phyloP scores from a whole-genome alignment of 2,329 filamentous ascomycete species.

The Chrysosphaeria jannelii region DNA sequence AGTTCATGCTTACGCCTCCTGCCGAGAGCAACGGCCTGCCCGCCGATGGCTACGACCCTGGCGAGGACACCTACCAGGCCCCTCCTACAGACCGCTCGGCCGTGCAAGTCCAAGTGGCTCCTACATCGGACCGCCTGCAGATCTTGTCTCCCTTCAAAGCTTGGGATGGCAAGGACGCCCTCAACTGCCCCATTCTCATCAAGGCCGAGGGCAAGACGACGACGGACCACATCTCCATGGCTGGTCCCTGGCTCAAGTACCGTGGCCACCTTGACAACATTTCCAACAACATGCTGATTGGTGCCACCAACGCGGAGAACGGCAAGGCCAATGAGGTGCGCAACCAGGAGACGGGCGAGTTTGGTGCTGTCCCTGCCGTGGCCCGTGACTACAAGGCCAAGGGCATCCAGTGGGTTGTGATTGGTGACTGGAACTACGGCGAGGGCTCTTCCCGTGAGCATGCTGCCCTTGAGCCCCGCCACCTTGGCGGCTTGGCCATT shows the following conservation, averaged over 20 bases:
- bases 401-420: constrained; percentile 84
- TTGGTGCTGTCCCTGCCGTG: constrained; percentile 67
- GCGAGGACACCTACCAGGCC: constrained; percentile 83
- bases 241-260: constrained; percentile 93
- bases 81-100: constrained; percentile 49
- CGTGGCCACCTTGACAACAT: constrained; percentile 98
- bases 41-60: constrained; percentile 52
- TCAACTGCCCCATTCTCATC: constrained; percentile 69
- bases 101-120: constrained; percentile 58
- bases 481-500: constrained; percentile 89
- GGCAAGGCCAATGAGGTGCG: constrained; percentile 92
- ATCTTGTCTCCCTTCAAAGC: constrained; percentile 57
- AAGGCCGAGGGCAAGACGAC: constrained; percentile 93
- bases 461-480: constrained; percentile 86
- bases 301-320: constrained; percentile 87
- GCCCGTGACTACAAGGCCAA: constrained; percentile 97
- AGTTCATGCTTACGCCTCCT: constrained; percentile 51
- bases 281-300: constrained; percentile 98
- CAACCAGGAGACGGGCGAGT: constrained; percentile 63
- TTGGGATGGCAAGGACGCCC: constrained; percentile 81
- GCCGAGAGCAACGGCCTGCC: constrained; percentile 66
- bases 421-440: constrained; percentile 99
- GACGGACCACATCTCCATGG: constrained; percentile 93
- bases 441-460: constrained; percentile 96
- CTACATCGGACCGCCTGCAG: constrained; percentile 80